Evolutionary conservation across 768 basidiomycete species (phyloP), one percentile per base, ranked within the genome.

Genomic region (Thelephora aurantiotincta): DNA sequence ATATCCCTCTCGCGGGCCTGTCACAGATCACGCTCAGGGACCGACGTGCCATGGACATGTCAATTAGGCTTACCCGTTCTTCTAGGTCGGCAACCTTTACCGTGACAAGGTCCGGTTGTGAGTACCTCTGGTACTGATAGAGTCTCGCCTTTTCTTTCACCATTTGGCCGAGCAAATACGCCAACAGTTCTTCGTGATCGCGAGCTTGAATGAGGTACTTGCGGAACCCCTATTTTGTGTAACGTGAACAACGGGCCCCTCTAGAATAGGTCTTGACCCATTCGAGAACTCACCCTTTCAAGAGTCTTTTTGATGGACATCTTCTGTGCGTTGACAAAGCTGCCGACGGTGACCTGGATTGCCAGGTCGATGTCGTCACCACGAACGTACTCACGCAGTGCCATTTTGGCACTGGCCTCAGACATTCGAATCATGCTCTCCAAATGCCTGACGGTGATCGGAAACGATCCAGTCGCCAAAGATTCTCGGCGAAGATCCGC

Each of bases 351-450:
- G 43, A 97, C 93, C 57, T 90, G 90, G 52, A 99, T 98, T 1
- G 96, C 94, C 45, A 98, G 68, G 62, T 99, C 92, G 56, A 99
- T 91, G 60, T 99, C 96, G 62, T 98, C 96, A 35, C 82, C 72
- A 42, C 96, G 77, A 30, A 98, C 96, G 58, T 90, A 97, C 65
- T 98, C 94, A 46, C 96, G 75, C 52, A 99, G 68, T 44, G 93
- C 81, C 96, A 99, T 98, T 71, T 94, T 96, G 19, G 96, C 96
- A 58, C 87, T 91, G 12, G 96, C 94, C 65, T 99, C 96, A 2
- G 90, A 77, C 94, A 98, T 98, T 35, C 96, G 83, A 65, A 99
- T 98, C 88, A 96, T 96, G 61, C 91, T 94, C 67, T 99, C 96
- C 50, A 99, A 65, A 59, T 98, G 96, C 48, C 96, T 88, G 44